Conservation (phyloP, 2,329 filamentous ascomycete genomes). For the Colletotrichum cuscutae region DNA sequence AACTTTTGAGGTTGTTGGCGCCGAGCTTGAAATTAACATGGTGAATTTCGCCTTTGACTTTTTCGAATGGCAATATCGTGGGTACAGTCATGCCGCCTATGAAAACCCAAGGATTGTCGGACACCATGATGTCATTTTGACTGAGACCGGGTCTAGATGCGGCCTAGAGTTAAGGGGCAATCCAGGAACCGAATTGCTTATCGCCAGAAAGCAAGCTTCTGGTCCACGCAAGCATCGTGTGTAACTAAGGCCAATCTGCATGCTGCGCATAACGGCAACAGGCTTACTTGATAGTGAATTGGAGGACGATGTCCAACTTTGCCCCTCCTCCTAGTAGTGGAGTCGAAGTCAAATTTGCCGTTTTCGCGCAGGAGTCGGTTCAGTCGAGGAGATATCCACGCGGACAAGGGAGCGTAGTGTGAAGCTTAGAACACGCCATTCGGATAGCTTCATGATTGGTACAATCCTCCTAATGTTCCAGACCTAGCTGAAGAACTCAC, state of each 20-base stretch:
- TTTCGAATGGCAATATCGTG: background rate
- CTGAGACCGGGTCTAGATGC: background rate
- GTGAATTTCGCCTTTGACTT: background rate
- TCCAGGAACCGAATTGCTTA: background rate
- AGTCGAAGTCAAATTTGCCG: background rate
- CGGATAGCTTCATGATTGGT: background rate
- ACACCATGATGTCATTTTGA: background rate
- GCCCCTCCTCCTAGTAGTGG: background rate
- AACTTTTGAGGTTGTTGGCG: background rate
- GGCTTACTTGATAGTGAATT: background rate
- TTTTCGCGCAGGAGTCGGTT: background rate
- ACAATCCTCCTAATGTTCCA: no score
- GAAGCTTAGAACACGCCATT: background rate
- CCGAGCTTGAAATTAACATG: background rate
- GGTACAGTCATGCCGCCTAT: background rate
- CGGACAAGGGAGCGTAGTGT: background rate
- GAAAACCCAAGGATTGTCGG: background rate
- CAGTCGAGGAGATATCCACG: no score
- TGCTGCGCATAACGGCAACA: conserved; percentile 1
- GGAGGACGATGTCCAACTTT: background rate
- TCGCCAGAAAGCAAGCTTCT: background rate
- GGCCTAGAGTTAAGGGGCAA: background rate
- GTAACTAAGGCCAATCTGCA: background rate
- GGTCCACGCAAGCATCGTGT: conserved; percentile 6
- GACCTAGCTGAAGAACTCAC: background rate